These are phyloP conservation scores for Verticillium nubilum DNA, from an alignment of 2,329 filamentous ascomycete species.

Conservation along the genomic window DNA sequence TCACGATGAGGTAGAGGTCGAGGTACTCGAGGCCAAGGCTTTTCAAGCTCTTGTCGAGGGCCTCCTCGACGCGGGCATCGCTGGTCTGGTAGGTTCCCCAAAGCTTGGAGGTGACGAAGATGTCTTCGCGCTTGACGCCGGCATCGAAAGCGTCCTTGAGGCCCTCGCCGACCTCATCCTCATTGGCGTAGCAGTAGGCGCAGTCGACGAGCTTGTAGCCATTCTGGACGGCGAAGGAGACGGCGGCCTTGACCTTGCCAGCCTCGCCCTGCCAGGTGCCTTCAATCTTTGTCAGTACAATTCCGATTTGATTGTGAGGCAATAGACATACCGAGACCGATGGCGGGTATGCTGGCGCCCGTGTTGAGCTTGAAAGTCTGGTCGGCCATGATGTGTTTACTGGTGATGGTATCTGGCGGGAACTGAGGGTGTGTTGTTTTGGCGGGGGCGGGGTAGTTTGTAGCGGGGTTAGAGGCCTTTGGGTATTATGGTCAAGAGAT, in stretches of 20 bases:
- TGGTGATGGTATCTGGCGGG: conserved; percentile 2
- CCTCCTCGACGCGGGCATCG: conserved; percentile 52
- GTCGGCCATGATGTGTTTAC: conserved; percentile 39
- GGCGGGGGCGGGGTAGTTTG: conserved; percentile 8
- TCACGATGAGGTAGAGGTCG: conserved; percentile 67
- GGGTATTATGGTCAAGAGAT: neutral
- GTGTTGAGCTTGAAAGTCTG: conserved; percentile 60
- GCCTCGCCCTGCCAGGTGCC: conserved; percentile 57
- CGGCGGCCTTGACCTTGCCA: conserved; percentile 53
- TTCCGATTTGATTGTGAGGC: neutral
- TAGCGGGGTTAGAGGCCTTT: neutral
- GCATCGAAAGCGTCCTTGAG: conserved; percentile 66
- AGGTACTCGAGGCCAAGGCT: conserved; percentile 73
- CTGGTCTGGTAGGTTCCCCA: conserved; percentile 72
- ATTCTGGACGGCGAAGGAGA: conserved; percentile 50
- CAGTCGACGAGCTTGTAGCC: conserved; percentile 62
- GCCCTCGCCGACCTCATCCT: conserved; percentile 75
- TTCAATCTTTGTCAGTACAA: neutral
- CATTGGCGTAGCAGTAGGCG: conserved; percentile 75
- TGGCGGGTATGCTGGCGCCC: conserved; percentile 55
- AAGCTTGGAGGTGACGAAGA: conserved; percentile 82
- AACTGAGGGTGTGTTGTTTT: neutral
- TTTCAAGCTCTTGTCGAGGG: conserved; percentile 67
- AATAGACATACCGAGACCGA: conserved; percentile 50
- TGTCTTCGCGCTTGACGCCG: conserved; percentile 69